phyloP scores from a whole-genome alignment of 2,329 filamentous ascomycete genomes.

The Paecilomyces fulvus region DNA sequence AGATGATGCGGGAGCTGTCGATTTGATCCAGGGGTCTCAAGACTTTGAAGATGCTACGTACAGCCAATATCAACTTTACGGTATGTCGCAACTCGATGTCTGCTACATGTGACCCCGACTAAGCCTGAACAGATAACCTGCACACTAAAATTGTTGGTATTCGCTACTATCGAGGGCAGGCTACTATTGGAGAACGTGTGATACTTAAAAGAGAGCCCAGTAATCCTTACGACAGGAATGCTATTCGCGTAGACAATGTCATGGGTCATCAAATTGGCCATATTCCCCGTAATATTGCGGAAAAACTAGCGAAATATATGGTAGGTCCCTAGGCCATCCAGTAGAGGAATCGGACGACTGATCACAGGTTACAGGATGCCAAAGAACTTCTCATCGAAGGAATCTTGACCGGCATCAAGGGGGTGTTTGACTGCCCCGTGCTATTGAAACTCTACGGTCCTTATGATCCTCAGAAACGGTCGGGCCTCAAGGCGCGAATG shows the following conservation, averaged over 20 bases:
- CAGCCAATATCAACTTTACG: conserved; percentile 30
- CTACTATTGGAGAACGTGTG: conserved; percentile 55
- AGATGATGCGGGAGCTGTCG: conserved; percentile 27
- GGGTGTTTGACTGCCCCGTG: conserved; percentile 63
- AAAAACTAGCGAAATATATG: conserved; percentile 66
- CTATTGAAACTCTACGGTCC: conserved; percentile 62
- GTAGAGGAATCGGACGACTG: not conserved
- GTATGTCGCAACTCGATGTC: conserved; percentile 15
- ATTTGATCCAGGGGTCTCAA: conserved; percentile 24
- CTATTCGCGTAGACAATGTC: conserved; percentile 71
- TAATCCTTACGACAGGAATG: conserved; percentile 66
- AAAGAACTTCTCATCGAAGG: conserved; percentile 59
- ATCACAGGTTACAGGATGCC: conserved; percentile 38
- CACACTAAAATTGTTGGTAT: conserved; percentile 52
- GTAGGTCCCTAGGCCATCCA: conserved; percentile 32
- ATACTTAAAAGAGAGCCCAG: conserved; percentile 55
- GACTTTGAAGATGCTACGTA: conserved; percentile 27
- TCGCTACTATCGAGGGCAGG: conserved; percentile 56
- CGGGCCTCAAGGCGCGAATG: conserved; percentile 53
- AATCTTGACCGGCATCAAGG: conserved; percentile 58
- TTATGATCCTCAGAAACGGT: conserved; percentile 44
- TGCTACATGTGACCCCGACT: not conserved
- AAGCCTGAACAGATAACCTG: conserved; percentile 22
- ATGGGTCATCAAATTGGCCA: conserved; percentile 70
- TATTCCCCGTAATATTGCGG: conserved; percentile 56